These are phyloP conservation scores for Kuraishia molischiana DNA, from an alignment of 805 yeast species.

Conservation along the genomic window DNA sequence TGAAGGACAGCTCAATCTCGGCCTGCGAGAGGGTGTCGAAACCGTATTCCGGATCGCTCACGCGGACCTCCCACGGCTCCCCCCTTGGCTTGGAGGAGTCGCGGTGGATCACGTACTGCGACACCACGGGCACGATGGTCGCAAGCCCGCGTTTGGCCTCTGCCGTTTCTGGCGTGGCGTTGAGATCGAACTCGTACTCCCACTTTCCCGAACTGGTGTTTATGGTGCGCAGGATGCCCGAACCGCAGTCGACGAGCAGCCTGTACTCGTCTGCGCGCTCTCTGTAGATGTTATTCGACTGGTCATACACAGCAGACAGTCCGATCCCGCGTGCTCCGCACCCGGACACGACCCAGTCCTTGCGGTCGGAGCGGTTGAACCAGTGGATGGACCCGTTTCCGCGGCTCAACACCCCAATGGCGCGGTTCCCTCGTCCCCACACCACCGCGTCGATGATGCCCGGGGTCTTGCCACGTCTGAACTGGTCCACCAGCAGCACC, in stretches of 20 bases:
- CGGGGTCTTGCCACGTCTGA: conserved; percentile 53
- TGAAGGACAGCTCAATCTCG: conserved; percentile 45
- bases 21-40: conserved; percentile 34
- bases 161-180: background rate
- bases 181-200: background rate
- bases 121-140: background rate
- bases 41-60: background rate
- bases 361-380: conserved; percentile 29
- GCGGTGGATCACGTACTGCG: background rate
- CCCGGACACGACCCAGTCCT: conserved; percentile 38
- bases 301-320: background rate
- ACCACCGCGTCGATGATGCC: conserved; percentile 38
- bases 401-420: conserved; percentile 41
- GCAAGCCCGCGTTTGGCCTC: background rate
- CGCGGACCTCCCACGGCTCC: conserved; percentile 1
- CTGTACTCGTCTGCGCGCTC: background rate
- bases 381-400: conserved; percentile 54
- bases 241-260: background rate
- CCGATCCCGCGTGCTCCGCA: conserved; percentile 6
- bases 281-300: background rate
- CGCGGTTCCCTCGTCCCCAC: conserved; percentile 39
- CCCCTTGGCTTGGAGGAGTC: background rate
- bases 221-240: background rate
- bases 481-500: conserved; percentile 46
- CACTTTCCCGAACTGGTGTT: background rate